Percentiles rank a stretch among this genome's conserved stretches.
These are phyloP conservation scores for Neolentinus lepideus DNA, from an alignment of 1,284 basidiomycete genomes.

Conservation along the genomic window DNA sequence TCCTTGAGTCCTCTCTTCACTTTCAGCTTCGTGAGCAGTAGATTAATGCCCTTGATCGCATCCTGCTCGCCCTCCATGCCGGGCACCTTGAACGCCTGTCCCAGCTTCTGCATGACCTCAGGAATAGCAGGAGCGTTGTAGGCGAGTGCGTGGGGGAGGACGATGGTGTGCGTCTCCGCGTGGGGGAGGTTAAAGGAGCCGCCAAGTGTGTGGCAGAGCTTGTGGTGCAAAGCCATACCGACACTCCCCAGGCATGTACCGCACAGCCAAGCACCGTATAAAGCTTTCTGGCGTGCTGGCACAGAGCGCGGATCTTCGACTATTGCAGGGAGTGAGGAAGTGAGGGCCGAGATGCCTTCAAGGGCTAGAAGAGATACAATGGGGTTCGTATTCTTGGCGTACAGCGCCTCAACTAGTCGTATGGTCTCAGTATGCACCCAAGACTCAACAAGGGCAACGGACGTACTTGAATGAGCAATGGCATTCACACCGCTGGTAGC, in stretches of 20 bases:
- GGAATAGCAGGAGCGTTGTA: constrained; percentile 32
- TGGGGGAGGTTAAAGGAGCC: constrained; percentile 38
- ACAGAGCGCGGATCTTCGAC: constrained; percentile 21
- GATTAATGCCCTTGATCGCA: constrained; percentile 31
- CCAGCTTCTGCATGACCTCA: constrained; percentile 28
- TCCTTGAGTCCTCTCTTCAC: constrained; percentile 30
- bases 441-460: background rate
- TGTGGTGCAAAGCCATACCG: constrained; percentile 38
- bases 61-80: constrained; percentile 13
- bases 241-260: constrained; percentile 31
- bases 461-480: constrained; percentile 26
- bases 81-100: constrained; percentile 18
- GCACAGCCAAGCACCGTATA: constrained; percentile 36
- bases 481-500: constrained; percentile 38
- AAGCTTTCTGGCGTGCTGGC: constrained; percentile 31
- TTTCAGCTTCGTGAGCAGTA: constrained; percentile 31
- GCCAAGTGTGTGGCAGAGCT: constrained; percentile 38
- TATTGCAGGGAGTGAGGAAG: constrained; percentile 26
- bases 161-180: constrained; percentile 38
- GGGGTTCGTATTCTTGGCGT: constrained; percentile 32
- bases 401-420: constrained; percentile 31
- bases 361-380: constrained; percentile 32
- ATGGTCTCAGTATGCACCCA: background rate
- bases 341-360: constrained; percentile 30
- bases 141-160: constrained; percentile 35